phyloP scores from a whole-genome alignment of 2,329 filamentous ascomycete species.

The Colletotrichum endophyticum region DNA sequence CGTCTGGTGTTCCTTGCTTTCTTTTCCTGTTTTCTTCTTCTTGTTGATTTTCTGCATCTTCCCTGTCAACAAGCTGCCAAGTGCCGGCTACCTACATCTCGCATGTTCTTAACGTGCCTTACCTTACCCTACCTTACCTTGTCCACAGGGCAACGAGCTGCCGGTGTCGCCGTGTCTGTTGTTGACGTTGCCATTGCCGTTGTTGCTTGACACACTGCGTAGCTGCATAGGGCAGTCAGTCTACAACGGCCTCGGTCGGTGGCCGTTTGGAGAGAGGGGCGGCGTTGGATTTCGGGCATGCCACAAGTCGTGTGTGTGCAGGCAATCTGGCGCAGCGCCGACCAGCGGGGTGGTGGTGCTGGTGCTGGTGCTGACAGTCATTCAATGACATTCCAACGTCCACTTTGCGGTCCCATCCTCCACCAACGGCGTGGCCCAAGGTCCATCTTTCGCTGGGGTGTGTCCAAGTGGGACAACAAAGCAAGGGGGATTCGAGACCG shows the following conservation, averaged over 20 bases:
- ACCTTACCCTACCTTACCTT: background rate
- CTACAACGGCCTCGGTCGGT: background rate
- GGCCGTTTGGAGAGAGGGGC: background rate
- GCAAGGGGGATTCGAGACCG: conserved; percentile 8
- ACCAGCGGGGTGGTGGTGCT: background rate
- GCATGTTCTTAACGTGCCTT: background rate
- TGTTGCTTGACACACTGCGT: background rate
- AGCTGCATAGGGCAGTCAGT: background rate
- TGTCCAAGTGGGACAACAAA: conserved; percentile 13
- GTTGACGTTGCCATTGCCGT: background rate
- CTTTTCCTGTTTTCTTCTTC: background rate
- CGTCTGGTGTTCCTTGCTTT: background rate
- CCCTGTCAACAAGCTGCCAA: conserved; percentile 16
- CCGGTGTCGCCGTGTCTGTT: background rate
- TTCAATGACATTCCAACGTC: conserved; percentile 9
- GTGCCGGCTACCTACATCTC: conserved; percentile 16
- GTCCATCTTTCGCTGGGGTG: background rate
- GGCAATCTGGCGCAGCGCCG: background rate
- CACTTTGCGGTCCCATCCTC: background rate
- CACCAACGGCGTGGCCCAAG: background rate
- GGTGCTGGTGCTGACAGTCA: background rate
- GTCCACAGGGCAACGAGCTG: background rate
- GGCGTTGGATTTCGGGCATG: background rate
- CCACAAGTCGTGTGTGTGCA: background rate
- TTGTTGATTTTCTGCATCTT: background rate